Conservation (phyloP, 2,329 filamentous ascomycete genomes). For the Fusarium chlamydosporum region DNA sequence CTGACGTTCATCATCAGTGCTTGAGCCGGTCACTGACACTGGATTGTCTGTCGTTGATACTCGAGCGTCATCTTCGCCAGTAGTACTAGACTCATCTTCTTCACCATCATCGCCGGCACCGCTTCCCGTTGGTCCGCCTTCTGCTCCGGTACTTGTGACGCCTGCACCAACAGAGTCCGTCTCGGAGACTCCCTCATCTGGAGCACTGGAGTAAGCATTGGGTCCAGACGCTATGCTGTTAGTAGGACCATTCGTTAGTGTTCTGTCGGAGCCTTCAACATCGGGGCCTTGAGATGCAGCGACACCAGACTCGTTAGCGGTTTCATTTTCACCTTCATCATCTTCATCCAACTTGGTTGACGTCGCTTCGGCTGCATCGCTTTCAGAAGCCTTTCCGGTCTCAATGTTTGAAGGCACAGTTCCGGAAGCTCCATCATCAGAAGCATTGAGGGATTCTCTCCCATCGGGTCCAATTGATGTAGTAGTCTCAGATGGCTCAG, state of each 20-base stretch:
- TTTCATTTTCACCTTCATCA: too few species aligned
- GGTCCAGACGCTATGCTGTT: fast-evolving
- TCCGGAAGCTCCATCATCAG: not conserved
- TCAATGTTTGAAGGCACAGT: not conserved
- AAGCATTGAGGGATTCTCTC: fast-evolving
- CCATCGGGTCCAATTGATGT: fast-evolving
- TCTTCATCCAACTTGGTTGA: too few species aligned
- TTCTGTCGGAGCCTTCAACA: not conserved
- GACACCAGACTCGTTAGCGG: too few species aligned
- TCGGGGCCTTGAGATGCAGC: not conserved
- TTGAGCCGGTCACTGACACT: not conserved
- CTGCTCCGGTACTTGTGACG: not conserved
- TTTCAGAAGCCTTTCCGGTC: too few species aligned
- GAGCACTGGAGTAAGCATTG: not conserved
- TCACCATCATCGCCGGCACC: not conserved
- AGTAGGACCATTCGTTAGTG: fast-evolving
- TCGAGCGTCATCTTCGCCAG: not conserved
- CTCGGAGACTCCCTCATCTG: not conserved
- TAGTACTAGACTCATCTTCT: not conserved
- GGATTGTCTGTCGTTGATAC: not conserved
- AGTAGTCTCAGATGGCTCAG: not conserved
- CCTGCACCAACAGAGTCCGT: fast-evolving
- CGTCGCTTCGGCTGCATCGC: too few species aligned
- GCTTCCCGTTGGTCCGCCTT: not conserved
- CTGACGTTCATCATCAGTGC: not conserved